These are phyloP conservation scores for Linnemannia exigua DNA, from an alignment of 192 early-diverging fungal genomes.

Conservation along the genomic window DNA sequence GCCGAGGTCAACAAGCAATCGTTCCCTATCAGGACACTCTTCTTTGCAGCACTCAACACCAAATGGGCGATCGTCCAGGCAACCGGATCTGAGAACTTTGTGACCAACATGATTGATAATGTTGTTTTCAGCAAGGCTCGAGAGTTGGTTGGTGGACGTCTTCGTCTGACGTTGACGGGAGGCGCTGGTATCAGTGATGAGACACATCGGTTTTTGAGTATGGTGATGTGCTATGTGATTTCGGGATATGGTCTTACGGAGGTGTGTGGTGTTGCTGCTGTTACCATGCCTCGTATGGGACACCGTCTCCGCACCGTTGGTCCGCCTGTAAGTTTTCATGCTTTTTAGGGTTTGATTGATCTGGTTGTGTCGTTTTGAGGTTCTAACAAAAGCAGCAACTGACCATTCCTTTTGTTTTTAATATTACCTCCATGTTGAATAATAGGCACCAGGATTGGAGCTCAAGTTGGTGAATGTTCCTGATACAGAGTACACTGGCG, in stretches of 20 bases:
- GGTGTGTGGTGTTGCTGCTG: slow-evolving; percentile 66
- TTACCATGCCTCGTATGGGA: slow-evolving; percentile 61
- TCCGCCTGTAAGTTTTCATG: slow-evolving; percentile 63
- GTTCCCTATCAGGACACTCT: slow-evolving; percentile 64
- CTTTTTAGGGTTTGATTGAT: not conserved
- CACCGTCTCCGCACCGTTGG: slow-evolving; percentile 69
- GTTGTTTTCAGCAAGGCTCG: slow-evolving; percentile 74
- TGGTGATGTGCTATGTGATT: slow-evolving; percentile 71
- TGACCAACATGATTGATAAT: slow-evolving; percentile 67
- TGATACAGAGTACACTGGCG: slow-evolving; percentile 63
- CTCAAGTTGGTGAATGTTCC: slow-evolving; percentile 73
- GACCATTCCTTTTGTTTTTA: not conserved
- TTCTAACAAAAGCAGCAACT: not conserved
- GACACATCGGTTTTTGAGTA: slow-evolving; percentile 78
- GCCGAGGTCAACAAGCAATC: slow-evolving; percentile 64
- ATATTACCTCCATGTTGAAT: too few relatives aligned
- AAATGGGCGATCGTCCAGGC: slow-evolving; percentile 65
- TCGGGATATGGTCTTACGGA: slow-evolving; percentile 86
- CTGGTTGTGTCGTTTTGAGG: too few relatives aligned
- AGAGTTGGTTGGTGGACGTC: slow-evolving; percentile 76
- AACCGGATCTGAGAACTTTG: slow-evolving; percentile 59
- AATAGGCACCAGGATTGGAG: slow-evolving; percentile 65
- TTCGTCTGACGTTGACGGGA: slow-evolving; percentile 74
- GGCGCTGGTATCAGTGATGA: slow-evolving; percentile 81
- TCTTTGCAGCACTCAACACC: slow-evolving; percentile 67